Conservation (phyloP, 164 flowering plant species). For the Kingdonia uniflora region DNA sequence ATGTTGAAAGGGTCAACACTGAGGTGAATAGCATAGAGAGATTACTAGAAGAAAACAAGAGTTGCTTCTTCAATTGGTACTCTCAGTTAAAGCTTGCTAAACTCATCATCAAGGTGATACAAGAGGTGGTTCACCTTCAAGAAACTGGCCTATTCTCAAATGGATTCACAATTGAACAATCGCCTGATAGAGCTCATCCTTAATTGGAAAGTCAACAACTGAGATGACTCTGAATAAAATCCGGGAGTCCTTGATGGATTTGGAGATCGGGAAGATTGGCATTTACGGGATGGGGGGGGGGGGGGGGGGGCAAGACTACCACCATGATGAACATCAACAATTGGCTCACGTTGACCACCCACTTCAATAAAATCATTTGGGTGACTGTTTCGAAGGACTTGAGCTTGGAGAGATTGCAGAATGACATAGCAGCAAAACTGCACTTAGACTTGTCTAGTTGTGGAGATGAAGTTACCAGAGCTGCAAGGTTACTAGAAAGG, state of each 20-base stretch:
- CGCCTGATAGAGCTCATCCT: not conserved
- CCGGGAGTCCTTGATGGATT: conserved; percentile 2
- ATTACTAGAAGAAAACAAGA: not conserved
- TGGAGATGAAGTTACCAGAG: conserved; percentile 1
- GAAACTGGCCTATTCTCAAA: not conserved
- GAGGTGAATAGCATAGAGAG: not conserved
- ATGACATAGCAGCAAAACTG: conserved; percentile 2
- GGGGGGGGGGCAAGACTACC: conserved; percentile 24
- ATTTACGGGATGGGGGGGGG: conserved; percentile 19
- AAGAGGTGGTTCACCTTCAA: not conserved
- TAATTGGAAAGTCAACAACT: not conserved
- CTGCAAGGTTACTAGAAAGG: not conserved
- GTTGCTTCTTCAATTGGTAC: not conserved
- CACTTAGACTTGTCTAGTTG: conserved; percentile 7
- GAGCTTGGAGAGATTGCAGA: conserved; percentile 8
- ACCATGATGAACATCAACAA: conserved; percentile 14
- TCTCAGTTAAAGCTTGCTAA: not conserved
- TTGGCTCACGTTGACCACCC: not conserved
- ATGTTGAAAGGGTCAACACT: not conserved
- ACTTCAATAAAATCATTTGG: conserved; percentile 12
- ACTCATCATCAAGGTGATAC: not conserved
- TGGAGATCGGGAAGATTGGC: conserved; percentile 9
- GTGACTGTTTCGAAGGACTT: conserved; percentile 9
- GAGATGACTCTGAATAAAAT: conserved; percentile 5
- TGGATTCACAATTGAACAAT: not conserved